phyloP scores from a whole-genome alignment of 495 filamentous ascomycete genomes.

The Penicillium longicatenatum region DNA sequence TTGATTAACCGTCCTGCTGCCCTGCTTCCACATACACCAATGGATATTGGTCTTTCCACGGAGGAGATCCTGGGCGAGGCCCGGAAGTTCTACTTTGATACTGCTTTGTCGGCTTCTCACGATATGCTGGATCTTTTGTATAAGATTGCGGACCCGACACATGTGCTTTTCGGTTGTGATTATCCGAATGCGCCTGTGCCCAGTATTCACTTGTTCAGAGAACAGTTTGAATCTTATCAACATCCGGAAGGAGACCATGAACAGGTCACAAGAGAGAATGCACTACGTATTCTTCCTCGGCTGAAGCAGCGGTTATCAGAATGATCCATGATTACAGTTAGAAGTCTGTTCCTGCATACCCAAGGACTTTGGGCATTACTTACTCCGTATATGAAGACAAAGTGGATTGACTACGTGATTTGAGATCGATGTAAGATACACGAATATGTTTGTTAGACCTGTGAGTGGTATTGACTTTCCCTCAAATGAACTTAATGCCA shows the following conservation, averaged over 20 bases:
- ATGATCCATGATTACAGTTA: too few relatives aligned
- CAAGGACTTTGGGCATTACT: too few relatives aligned
- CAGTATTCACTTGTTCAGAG: not conserved
- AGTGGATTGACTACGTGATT: too few relatives aligned
- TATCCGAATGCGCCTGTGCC: not conserved
- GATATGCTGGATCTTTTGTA: not conserved
- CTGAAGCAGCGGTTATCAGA: not conserved
- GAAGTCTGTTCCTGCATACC: too few relatives aligned
- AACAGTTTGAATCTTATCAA: not conserved
- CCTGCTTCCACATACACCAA: conserved; percentile 10
- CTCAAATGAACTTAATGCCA: not conserved
- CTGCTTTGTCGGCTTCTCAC: not conserved
- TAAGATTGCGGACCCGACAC: not conserved
- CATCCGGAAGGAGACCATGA: not conserved
- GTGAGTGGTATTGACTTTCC: not conserved
- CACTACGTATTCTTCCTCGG: not conserved
- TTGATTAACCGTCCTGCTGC: conserved; percentile 30
- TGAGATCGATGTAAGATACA: too few relatives aligned
- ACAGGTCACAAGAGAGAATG: not conserved
- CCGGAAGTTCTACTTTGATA: not conserved
- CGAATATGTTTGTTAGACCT: not conserved
- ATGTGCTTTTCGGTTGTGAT: not conserved
- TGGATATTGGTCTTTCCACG: not conserved
- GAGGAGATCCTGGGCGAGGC: not conserved
- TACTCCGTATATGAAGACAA: too few relatives aligned